Evolutionary conservation across 1,139 yeast genomes (phyloP).

Genomic region (Yamadazyma buinensis): DNA sequence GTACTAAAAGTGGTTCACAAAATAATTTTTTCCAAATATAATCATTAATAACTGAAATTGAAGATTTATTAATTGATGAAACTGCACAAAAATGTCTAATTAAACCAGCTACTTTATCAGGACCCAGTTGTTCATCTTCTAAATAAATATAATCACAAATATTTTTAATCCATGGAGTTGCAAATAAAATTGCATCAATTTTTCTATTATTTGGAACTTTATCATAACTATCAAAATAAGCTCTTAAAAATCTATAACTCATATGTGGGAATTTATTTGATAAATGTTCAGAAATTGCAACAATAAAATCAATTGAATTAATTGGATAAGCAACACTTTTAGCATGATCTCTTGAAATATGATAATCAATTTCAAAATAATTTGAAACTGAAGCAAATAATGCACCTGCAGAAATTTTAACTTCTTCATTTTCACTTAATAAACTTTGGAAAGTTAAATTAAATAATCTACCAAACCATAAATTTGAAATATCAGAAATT

Average conservation of each 20-base stretch:
- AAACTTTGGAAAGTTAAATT: conserved; percentile 69
- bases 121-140: conserved; percentile 53
- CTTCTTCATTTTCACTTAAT: conserved; percentile 53
- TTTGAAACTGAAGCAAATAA: conserved; percentile 62
- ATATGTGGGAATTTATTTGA: conserved; percentile 56
- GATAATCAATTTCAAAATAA: conserved; percentile 59
- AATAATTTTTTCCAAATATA: conserved; percentile 72
- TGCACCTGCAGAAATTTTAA: conserved; percentile 61
- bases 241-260: conserved; percentile 58
- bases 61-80: conserved; percentile 47
- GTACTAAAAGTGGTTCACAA: conserved; percentile 55
- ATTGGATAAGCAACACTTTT: conserved; percentile 70
- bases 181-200: conserved; percentile 46
- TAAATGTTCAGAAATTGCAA: conserved; percentile 54
- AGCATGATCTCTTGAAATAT: conserved; percentile 54
- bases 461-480: conserved; percentile 57
- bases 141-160: conserved; percentile 55
- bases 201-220: conserved; percentile 32
- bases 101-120: conserved; percentile 57
- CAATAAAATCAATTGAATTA: conserved; percentile 63
- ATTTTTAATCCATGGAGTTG: conserved; percentile 79
- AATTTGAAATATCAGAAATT: conserved; percentile 22
- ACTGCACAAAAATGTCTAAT: conserved; percentile 62
- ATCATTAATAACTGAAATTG: conserved; percentile 37
- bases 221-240: conserved; percentile 57